Percentiles rank a stretch among this genome's conserved stretches.
Conservation (phyloP, 2,329 filamentous ascomycete genomes). For the Fusarium aywerte region DNA sequence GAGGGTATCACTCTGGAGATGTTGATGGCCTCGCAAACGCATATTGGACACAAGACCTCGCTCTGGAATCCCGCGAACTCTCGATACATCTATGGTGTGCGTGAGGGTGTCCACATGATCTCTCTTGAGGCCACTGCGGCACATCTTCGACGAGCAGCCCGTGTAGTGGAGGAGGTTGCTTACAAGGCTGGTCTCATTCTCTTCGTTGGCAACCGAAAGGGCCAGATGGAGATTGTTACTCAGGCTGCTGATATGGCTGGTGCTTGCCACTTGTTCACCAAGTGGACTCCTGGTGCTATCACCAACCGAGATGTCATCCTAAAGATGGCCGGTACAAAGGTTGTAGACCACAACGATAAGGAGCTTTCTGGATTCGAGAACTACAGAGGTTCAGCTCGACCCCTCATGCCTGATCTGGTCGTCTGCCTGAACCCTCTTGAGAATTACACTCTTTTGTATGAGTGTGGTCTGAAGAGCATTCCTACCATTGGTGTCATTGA, state of each 20-base stretch:
- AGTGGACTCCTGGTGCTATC: constrained; percentile 91
- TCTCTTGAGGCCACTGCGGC: constrained; percentile 88
- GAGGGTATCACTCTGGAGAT: constrained; percentile 90
- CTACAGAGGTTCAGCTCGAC: constrained; percentile 70
- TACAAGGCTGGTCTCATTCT: constrained; percentile 85
- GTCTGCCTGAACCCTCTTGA: constrained; percentile 93
- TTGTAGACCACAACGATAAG: constrained; percentile 80
- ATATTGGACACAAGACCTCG: constrained; percentile 90
- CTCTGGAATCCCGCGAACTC: constrained; percentile 96
- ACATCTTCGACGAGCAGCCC: constrained; percentile 90
- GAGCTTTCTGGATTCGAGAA: constrained; percentile 69
- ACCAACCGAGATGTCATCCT: constrained; percentile 94
- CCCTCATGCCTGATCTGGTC: constrained; percentile 87
- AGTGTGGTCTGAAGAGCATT: constrained; percentile 87
- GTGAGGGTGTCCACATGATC: constrained; percentile 92
- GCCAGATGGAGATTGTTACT: constrained; percentile 83
- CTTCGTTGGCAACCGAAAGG: constrained; percentile 87
- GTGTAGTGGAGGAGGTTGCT: constrained; percentile 88
- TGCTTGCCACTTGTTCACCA: constrained; percentile 89
- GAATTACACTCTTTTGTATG: constrained; percentile 89
- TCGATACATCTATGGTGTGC: constrained; percentile 91
- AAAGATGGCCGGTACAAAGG: constrained; percentile 72
- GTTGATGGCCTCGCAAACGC: constrained; percentile 85
- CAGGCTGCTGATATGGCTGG: constrained; percentile 80
- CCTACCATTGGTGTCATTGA: constrained; percentile 96